These are phyloP conservation scores for Rusavskia elegans DNA, from an alignment of 495 filamentous ascomycete genomes.

Conservation along the genomic window DNA sequence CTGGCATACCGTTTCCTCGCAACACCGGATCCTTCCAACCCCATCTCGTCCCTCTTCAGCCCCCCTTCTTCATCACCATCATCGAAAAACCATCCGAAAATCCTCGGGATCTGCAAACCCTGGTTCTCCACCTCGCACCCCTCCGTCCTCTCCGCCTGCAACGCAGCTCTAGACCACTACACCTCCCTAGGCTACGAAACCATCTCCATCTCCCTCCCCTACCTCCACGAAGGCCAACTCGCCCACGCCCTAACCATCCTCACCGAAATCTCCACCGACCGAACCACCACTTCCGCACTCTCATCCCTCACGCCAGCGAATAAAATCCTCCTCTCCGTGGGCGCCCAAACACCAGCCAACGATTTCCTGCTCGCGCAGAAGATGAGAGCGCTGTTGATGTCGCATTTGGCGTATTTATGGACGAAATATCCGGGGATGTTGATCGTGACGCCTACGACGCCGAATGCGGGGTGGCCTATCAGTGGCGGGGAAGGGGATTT, in stretches of 20 bases:
- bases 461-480: constrained; percentile 61
- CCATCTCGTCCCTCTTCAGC: constrained; percentile 31
- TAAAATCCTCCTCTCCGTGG: constrained; percentile 53
- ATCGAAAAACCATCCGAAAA: no score
- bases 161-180: constrained; percentile 45
- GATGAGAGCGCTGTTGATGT: constrained; percentile 64
- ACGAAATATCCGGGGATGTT: constrained; percentile 56
- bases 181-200: constrained; percentile 42
- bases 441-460: constrained; percentile 65
- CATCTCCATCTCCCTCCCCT: constrained; percentile 61
- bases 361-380: constrained; percentile 65
- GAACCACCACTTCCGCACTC: constrained; percentile 23
- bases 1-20: constrained; percentile 67
- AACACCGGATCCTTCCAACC: constrained; percentile 44
- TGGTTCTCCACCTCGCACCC: constrained; percentile 61
- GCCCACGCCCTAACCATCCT: constrained; percentile 77
- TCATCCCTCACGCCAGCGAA: constrained; percentile 49
- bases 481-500: constrained; percentile 33
- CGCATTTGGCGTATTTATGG: constrained; percentile 62
- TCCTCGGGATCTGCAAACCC: constrained; percentile 21
- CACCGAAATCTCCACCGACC: constrained; percentile 39
- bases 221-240: constrained; percentile 52
- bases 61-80: constrained; percentile 21
- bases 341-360: constrained; percentile 41
- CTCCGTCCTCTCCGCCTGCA: constrained; percentile 41